Conservation (phyloP, 208 protist species). For the Trypanosoma caninum region DNA sequence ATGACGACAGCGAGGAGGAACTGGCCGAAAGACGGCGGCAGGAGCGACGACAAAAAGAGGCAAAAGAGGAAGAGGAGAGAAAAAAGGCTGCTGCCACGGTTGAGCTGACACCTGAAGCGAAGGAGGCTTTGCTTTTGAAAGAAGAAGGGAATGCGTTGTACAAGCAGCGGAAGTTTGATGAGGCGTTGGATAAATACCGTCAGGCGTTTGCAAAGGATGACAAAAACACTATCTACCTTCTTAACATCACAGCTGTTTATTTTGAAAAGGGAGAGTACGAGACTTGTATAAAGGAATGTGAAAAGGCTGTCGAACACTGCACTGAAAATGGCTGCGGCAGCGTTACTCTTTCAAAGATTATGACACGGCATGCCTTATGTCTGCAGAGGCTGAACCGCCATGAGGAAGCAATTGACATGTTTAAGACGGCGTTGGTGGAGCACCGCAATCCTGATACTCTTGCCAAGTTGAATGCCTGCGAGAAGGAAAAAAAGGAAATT, state of each 20-base stretch:
- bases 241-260: slow-evolving; percentile 91
- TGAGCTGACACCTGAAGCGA: slow-evolving; percentile 47
- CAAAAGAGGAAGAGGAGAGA: slow-evolving; percentile 27
- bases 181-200: slow-evolving; percentile 88
- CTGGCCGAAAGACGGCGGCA: neutral
- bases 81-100: slow-evolving; percentile 22
- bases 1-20: slow-evolving; percentile 55
- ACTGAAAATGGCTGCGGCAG: slow-evolving; percentile 91
- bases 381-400: slow-evolving; percentile 83
- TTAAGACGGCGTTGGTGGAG: slow-evolving; percentile 91
- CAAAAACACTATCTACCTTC: slow-evolving; percentile 85
- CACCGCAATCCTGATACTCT: slow-evolving; percentile 92
- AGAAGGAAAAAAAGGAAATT: slow-evolving; percentile 88
- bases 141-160: slow-evolving; percentile 94
- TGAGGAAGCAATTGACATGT: slow-evolving; percentile 85
- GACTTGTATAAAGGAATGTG: slow-evolving; percentile 87
- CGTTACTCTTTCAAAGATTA: slow-evolving; percentile 88
- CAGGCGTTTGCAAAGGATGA: slow-evolving; percentile 79
- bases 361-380: slow-evolving; percentile 88
- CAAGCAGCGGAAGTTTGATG: slow-evolving; percentile 93
- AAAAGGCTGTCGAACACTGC: slow-evolving; percentile 87
- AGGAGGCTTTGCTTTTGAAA: slow-evolving; percentile 79
- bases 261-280: slow-evolving; percentile 95
- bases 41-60: slow-evolving; percentile 7
- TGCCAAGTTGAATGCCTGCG: slow-evolving; percentile 83